phyloP scores from a whole-genome alignment of 2,329 filamentous ascomycete genomes.

The Coniella vitis region DNA sequence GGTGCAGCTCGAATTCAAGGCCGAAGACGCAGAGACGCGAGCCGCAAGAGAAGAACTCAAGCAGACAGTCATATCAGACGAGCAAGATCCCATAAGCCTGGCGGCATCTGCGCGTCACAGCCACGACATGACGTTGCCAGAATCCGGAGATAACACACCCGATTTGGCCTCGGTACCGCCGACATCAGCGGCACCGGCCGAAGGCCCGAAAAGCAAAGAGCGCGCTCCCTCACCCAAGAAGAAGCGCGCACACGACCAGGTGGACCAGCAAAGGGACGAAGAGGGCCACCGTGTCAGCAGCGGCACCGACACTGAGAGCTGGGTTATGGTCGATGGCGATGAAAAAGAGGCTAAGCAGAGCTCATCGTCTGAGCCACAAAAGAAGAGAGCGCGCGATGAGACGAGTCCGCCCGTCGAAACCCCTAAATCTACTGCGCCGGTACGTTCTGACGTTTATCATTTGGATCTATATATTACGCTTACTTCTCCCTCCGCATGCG shows the following conservation, averaged over 20 bases:
- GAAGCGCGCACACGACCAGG: slow-evolving; percentile 55
- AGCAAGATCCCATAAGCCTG: slow-evolving; percentile 23
- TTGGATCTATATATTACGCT: not conserved
- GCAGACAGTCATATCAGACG: slow-evolving; percentile 56
- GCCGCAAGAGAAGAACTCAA: slow-evolving; percentile 58
- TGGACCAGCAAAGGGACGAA: slow-evolving; percentile 42
- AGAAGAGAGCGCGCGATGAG: slow-evolving; percentile 56
- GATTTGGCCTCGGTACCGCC: slow-evolving; percentile 19
- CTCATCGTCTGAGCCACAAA: slow-evolving; percentile 52
- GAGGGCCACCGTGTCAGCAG: slow-evolving; percentile 32
- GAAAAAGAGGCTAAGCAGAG: slow-evolving; percentile 36
- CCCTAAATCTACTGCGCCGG: slow-evolving; percentile 2
- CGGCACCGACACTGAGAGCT: slow-evolving; percentile 32
- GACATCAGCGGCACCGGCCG: slow-evolving; percentile 14
- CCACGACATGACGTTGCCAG: slow-evolving; percentile 17
- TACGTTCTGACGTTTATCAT: not conserved
- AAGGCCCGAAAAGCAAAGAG: slow-evolving; percentile 37
- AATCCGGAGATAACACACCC: slow-evolving; percentile 23
- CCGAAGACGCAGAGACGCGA: slow-evolving; percentile 58
- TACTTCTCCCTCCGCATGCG: not conserved
- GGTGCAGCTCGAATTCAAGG: slow-evolving; percentile 28
- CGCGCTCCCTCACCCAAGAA: slow-evolving; percentile 57
- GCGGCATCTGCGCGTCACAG: slow-evolving; percentile 12
- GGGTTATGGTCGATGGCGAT: slow-evolving; percentile 14
- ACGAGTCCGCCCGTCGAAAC: slow-evolving; percentile 15